These are phyloP conservation scores for Monosporascus sp. DNA, from an alignment of 2,329 filamentous ascomycete species.

Conservation along the genomic window DNA sequence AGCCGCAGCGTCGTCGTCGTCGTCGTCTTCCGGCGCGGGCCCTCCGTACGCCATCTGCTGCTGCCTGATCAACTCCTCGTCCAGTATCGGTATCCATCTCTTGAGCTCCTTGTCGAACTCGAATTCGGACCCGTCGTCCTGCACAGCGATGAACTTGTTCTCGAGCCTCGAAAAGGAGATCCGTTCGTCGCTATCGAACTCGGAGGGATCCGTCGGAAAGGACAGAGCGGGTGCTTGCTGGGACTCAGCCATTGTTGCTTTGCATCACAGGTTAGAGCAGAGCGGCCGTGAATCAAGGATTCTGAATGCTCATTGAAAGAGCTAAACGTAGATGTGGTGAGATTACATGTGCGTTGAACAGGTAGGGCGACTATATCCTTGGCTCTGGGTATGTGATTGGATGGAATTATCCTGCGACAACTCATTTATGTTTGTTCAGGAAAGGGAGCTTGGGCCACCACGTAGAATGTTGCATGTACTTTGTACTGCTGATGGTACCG, in stretches of 20 bases:
- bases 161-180: slow-evolving; percentile 84
- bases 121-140: slow-evolving; percentile 78
- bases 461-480: too few relatives aligned
- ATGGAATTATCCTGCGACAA: too few relatives aligned
- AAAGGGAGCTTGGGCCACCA: too few relatives aligned
- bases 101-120: slow-evolving; percentile 68
- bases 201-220: slow-evolving; percentile 56
- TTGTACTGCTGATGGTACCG: too few relatives aligned
- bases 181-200: slow-evolving; percentile 73
- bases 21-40: slow-evolving; percentile 32
- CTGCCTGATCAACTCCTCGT: slow-evolving; percentile 34
- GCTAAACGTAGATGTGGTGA: background rate
- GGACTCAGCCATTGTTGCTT: slow-evolving; percentile 15
- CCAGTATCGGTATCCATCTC: slow-evolving; percentile 65
- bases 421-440: too few relatives aligned
- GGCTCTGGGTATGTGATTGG: background rate
- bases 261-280: background rate
- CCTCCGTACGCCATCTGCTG: slow-evolving; percentile 27
- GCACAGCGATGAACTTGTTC: slow-evolving; percentile 76
- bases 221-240: slow-evolving; percentile 19
- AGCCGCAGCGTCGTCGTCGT: slow-evolving; percentile 26
- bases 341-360: background rate
- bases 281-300: background rate
- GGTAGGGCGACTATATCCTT: background rate
- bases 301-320: background rate